These are phyloP conservation scores for Rhamnella rubrinervis DNA, from an alignment of 331 rosid species.

Conservation along the genomic window DNA sequence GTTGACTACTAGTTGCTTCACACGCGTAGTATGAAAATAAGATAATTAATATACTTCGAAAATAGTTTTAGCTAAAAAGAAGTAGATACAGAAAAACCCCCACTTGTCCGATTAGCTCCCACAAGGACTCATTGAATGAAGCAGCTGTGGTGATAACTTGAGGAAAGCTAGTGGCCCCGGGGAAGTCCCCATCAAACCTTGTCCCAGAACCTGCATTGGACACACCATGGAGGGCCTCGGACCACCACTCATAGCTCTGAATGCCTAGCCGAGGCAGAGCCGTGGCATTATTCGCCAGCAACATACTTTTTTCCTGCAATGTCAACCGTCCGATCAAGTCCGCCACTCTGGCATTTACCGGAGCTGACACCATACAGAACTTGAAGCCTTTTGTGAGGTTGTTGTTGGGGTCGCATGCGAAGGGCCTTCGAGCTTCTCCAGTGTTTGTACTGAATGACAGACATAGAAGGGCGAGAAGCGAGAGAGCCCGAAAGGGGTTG, in stretches of 20 bases:
- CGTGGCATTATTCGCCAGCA: constrained; percentile 78
- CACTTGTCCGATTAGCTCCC: constrained; percentile 85
- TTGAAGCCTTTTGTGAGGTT: constrained; percentile 46
- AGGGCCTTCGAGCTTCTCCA: constrained; percentile 51
- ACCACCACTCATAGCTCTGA: constrained; percentile 94
- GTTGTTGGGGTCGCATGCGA: constrained; percentile 79
- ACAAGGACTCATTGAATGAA: constrained; percentile 78
- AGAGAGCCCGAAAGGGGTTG: neutral
- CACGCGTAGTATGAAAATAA: too few species aligned
- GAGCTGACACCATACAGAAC: constrained; percentile 48
- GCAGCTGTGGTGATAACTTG: constrained; percentile 97
- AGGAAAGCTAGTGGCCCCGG: constrained; percentile 87
- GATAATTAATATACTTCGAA: neutral
- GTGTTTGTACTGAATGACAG: neutral
- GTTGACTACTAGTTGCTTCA: too few species aligned
- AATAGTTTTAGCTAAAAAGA: too few species aligned
- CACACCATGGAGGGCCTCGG: constrained; percentile 93
- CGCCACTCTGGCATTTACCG: constrained; percentile 53
- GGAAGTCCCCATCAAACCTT: constrained; percentile 74
- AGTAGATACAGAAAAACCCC: neutral
- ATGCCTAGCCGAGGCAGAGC: constrained; percentile 76
- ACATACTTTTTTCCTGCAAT: constrained; percentile 67
- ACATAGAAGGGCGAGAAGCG: neutral
- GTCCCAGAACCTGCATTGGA: constrained; percentile 88
- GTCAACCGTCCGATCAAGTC: constrained; percentile 81